Percentiles rank a stretch among this genome's conserved stretches.
These are phyloP conservation scores for Cryptococcus sp. DNA, from an alignment of 1,284 basidiomycete genomes.

Conservation along the genomic window DNA sequence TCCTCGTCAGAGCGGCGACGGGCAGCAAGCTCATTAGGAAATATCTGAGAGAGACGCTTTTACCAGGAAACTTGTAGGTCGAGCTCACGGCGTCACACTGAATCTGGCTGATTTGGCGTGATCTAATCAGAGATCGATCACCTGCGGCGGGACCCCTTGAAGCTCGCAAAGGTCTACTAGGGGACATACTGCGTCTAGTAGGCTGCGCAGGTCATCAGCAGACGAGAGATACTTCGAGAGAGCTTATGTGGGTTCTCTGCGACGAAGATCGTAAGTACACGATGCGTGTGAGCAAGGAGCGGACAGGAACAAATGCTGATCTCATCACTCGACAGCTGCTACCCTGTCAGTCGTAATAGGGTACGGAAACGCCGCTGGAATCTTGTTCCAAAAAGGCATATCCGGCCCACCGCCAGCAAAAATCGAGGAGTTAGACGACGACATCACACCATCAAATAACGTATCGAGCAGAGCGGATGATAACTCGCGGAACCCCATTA, in stretches of 20 bases:
- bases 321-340: conserved; percentile 58
- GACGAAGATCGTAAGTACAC: conserved; percentile 69
- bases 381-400: conserved; percentile 85
- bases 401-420: conserved; percentile 59
- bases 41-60: conserved; percentile 65
- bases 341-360: conserved; percentile 73
- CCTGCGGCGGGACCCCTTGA: conserved; percentile 63
- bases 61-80: conserved; percentile 67
- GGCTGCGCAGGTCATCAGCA: conserved; percentile 68
- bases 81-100: neutral
- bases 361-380: conserved; percentile 89
- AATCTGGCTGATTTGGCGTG: neutral
- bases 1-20: conserved; percentile 69
- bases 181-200: conserved; percentile 76
- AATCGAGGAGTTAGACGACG: conserved; percentile 56
- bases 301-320: neutral
- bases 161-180: conserved; percentile 68
- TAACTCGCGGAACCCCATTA: conserved; percentile 32
- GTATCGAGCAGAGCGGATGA: neutral
- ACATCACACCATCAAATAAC: conserved; percentile 26
- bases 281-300: neutral
- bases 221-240: conserved; percentile 75
- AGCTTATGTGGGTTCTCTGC: conserved; percentile 78
- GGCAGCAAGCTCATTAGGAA: conserved; percentile 63
- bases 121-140: conserved; percentile 65